Evolutionary conservation across 495 filamentous ascomycete genomes (phyloP).

Genomic region (Xanthoparmelia taractica): DNA sequence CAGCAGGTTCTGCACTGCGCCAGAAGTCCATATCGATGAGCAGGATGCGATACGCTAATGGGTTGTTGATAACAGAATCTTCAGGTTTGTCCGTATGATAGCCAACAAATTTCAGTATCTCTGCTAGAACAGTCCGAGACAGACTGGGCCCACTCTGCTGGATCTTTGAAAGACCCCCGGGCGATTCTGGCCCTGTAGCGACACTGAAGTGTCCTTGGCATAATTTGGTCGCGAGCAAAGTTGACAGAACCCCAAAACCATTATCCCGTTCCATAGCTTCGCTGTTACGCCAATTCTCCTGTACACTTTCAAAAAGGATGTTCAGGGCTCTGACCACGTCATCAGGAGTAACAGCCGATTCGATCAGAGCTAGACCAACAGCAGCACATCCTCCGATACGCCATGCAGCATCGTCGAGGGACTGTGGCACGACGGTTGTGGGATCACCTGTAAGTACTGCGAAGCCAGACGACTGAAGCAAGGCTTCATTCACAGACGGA

Average conservation of each 20-base stretch:
- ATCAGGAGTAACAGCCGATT: constrained; percentile 60
- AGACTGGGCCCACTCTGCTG: constrained; percentile 41
- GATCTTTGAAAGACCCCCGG: constrained; percentile 10
- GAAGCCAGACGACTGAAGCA: constrained; percentile 67
- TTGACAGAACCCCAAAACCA: constrained; percentile 81
- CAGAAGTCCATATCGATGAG: constrained; percentile 89
- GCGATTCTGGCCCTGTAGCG: constrained; percentile 11
- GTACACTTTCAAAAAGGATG: constrained; percentile 73
- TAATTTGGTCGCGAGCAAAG: constrained; percentile 68
- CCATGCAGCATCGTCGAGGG: constrained; percentile 90
- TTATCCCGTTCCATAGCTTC: constrained; percentile 97
- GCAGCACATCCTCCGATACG: constrained; percentile 79
- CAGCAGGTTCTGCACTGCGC: constrained; percentile 63
- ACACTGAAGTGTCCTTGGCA: constrained; percentile 27
- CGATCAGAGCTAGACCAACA: constrained; percentile 73
- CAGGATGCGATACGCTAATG: constrained; percentile 83
- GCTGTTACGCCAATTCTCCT: constrained; percentile 91
- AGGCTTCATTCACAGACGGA: constrained; percentile 81
- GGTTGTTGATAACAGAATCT: constrained; percentile 89
- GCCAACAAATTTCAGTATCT: constrained; percentile 79
- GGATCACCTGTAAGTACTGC: constrained; percentile 78
- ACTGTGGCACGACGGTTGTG: constrained; percentile 67
- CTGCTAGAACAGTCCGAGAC: constrained; percentile 59
- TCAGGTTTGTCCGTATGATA: constrained; percentile 68
- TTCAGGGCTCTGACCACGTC: constrained; percentile 69